Conservation (phyloP, 1,284 basidiomycete species). For the Microbotryum violaceum region DNA sequence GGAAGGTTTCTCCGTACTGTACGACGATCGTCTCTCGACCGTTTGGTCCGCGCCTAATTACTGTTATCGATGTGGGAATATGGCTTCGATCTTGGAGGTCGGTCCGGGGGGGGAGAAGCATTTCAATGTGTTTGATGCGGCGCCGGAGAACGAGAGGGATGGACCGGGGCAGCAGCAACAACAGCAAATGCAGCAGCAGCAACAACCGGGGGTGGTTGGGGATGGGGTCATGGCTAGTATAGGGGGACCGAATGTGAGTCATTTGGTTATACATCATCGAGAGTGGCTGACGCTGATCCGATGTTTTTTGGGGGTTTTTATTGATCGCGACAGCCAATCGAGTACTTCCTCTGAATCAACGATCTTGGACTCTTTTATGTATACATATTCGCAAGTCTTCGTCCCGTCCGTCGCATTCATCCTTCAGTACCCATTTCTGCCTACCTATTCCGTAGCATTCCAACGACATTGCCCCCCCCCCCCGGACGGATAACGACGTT, state of each 20-base stretch:
- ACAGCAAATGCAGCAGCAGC: constrained; percentile 1
- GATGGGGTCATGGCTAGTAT: no score
- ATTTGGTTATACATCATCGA: background rate
- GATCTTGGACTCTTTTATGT: background rate
- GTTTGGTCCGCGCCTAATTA: constrained; percentile 99
- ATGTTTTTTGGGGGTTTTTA: no score
- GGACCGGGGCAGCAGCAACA: constrained; percentile 31
- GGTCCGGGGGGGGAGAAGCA: constrained; percentile 81
- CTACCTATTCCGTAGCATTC: no score
- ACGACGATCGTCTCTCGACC: constrained; percentile 89
- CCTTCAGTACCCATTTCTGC: background rate
- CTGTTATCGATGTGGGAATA: constrained; percentile 96
- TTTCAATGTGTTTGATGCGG: constrained; percentile 98
- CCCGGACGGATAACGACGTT: no score
- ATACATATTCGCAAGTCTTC: background rate
- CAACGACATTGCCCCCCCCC: no score
- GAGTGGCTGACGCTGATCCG: no score
- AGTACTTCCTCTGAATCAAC: constrained; percentile 19
- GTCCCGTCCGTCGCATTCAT: background rate
- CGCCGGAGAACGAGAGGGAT: constrained; percentile 80
- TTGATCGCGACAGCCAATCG: constrained; percentile 10
- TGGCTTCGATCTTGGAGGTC: constrained; percentile 92
- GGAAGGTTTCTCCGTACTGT: constrained; percentile 94
- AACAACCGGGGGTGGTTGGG: background rate
- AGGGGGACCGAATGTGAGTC: background rate